These are phyloP conservation scores for Funneliformis geosporum DNA, from an alignment of 192 early-diverging fungal genomes.

Conservation along the genomic window DNA sequence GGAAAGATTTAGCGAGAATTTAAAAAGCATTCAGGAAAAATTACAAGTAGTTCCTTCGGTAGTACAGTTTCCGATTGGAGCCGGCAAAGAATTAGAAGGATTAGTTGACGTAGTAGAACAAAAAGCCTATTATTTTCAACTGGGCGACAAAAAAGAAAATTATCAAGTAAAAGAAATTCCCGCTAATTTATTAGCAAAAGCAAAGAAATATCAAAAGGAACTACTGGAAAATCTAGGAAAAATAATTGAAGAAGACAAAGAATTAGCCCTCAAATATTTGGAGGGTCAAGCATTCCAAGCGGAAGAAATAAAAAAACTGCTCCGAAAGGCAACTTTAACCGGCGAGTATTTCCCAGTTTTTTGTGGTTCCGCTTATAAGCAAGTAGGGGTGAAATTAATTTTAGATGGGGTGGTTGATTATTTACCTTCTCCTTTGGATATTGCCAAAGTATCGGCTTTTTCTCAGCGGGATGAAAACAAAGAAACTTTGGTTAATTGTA, in stretches of 20 bases:
- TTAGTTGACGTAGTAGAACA: too few relatives aligned
- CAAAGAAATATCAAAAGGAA: too few relatives aligned
- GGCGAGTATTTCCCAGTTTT: slow-evolving; percentile 7
- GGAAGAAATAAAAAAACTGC: background rate
- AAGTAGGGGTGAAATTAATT: background rate
- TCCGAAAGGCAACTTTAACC: background rate
- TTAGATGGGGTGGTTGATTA: slow-evolving; percentile 7
- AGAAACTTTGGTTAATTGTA: background rate
- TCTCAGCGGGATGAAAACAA: background rate
- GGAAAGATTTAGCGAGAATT: too few relatives aligned
- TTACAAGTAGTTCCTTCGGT: too few relatives aligned
- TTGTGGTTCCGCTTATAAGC: slow-evolving; percentile 11
- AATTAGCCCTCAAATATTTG: slow-evolving; percentile 3
- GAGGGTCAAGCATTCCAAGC: slow-evolving; percentile 5
- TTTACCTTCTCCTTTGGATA: slow-evolving; percentile 16
- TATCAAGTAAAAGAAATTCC: too few relatives aligned
- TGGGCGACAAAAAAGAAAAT: too few relatives aligned
- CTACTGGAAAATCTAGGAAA: too few relatives aligned
- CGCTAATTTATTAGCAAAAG: too few relatives aligned
- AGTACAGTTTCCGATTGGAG: too few relatives aligned
- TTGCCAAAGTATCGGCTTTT: background rate
- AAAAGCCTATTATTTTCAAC: too few relatives aligned
- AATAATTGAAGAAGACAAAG: slow-evolving; percentile 20
- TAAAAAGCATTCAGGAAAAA: too few relatives aligned
- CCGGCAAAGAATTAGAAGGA: too few relatives aligned